Evolutionary conservation across 176 grass and related monocot genomes (phyloP).

Genomic region (Bothriochloa decipiens): DNA sequence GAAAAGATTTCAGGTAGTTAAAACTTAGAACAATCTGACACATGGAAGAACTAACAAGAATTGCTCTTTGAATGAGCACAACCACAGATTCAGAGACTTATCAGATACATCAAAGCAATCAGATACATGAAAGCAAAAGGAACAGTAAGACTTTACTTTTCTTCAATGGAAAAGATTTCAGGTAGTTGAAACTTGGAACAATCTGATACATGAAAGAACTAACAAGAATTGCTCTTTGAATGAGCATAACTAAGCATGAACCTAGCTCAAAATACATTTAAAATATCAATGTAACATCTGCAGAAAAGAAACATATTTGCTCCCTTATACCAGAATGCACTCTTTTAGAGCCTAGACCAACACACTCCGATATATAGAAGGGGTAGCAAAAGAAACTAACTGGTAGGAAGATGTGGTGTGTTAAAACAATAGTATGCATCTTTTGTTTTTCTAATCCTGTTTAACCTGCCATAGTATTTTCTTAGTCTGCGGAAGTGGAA

Average conservation of each 20-base stretch:
- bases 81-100: not conserved
- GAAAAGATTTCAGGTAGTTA: not conserved
- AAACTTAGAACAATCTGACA: constrained; percentile 19
- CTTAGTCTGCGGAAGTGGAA: not conserved
- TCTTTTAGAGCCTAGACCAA: not conserved
- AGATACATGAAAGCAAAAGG: not conserved
- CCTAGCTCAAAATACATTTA: not conserved
- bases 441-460: constrained; percentile 10
- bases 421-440: not conserved
- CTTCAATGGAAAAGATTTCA: not conserved
- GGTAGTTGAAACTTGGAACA: constrained; percentile 14
- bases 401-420: not conserved
- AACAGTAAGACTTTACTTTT: not conserved
- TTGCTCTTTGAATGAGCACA: not conserved
- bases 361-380: not conserved
- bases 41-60: not conserved
- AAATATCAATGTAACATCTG: not conserved
- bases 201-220: not conserved
- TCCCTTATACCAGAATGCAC: not conserved
- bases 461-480: not conserved
- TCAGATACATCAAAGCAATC: not conserved
- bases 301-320: not conserved
- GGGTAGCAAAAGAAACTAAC: not conserved
- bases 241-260: not conserved
- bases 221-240: not conserved